Percentiles rank a stretch among this genome's conserved stretches.
Conservation (phyloP, 306 rosid genomes). For the Malus orientalis region DNA sequence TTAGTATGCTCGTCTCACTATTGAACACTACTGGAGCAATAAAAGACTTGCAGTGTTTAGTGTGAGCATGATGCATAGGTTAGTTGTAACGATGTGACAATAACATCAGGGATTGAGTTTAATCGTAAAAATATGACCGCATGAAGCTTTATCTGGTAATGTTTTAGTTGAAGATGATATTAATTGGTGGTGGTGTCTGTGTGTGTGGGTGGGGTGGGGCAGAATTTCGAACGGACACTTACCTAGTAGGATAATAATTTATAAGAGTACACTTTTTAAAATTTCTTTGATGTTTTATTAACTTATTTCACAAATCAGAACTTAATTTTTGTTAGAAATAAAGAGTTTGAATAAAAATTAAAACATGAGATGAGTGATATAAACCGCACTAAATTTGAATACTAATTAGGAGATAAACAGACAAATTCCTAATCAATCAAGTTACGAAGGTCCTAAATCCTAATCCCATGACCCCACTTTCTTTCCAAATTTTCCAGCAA, state of each 20-base stretch:
- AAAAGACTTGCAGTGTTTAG: no score
- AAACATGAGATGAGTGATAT: background rate
- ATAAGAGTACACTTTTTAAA: background rate
- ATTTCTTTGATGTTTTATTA: background rate
- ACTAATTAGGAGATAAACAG: no score
- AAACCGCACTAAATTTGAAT: no score
- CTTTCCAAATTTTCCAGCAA: no score
- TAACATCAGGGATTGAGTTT: background rate
- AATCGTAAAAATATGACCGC: background rate
- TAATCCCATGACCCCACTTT: no score
- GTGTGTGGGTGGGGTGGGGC: background rate
- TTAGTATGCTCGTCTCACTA: conserved; percentile 1
- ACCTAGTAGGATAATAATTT: background rate
- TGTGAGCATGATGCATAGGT: background rate
- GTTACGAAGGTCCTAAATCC: no score
- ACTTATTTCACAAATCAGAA: background rate
- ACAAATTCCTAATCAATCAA: no score
- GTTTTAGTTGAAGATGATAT: background rate
- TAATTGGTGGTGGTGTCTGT: background rate
- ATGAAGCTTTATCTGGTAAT: background rate
- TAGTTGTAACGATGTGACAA: background rate
- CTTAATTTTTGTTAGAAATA: background rate
- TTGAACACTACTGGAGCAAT: background rate
- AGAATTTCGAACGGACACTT: background rate
- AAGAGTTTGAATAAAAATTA: background rate